Percentiles rank a stretch among this genome's conserved stretches.
Conservation (phyloP, 345 rosid species). For the Sisymbrium irio region DNA sequence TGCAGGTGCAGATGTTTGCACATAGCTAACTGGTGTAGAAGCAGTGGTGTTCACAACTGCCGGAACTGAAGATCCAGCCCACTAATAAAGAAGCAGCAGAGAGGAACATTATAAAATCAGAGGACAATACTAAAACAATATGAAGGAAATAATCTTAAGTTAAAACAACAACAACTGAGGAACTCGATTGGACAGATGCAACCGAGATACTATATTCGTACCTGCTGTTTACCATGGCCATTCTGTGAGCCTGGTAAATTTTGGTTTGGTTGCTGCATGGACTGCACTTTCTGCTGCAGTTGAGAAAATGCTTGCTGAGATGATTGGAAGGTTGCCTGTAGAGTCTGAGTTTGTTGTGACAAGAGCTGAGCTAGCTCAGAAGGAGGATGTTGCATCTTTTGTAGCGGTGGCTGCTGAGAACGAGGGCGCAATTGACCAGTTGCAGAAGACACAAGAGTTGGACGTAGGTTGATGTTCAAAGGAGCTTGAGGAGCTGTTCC, state of each 20-base stretch:
- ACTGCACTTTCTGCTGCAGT: conserved; percentile 86
- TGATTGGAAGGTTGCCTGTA: conserved; percentile 88
- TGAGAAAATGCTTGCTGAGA: conserved; percentile 95
- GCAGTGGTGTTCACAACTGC: conserved; percentile 41
- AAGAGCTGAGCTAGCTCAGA: conserved; percentile 89
- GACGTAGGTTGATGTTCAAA: conserved; percentile 46
- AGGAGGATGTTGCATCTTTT: conserved; percentile 79
- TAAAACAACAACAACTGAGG: background rate
- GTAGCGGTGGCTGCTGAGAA: conserved; percentile 57
- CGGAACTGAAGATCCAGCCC: conserved; percentile 57
- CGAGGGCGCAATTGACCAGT: conserved; percentile 55
- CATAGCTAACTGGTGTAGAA: conserved; percentile 45
- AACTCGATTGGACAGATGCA: background rate
- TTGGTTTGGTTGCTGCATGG: conserved; percentile 83
- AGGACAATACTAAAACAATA: background rate
- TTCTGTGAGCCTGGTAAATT: conserved; percentile 47
- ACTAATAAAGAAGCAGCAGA: conserved; percentile 41
- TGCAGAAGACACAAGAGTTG: conserved; percentile 42
- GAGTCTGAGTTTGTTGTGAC: conserved; percentile 83
- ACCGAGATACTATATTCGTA: conserved; percentile 31
- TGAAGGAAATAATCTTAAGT: background rate
- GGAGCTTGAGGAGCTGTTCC: conserved; percentile 46
- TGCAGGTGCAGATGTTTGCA: conserved; percentile 43
- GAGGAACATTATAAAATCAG: conserved; percentile 19
- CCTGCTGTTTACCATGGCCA: conserved; percentile 75